Evolutionary conservation across 2,329 filamentous ascomycete species (phyloP).

Genomic region (Cytospora paraplurivora): DNA sequence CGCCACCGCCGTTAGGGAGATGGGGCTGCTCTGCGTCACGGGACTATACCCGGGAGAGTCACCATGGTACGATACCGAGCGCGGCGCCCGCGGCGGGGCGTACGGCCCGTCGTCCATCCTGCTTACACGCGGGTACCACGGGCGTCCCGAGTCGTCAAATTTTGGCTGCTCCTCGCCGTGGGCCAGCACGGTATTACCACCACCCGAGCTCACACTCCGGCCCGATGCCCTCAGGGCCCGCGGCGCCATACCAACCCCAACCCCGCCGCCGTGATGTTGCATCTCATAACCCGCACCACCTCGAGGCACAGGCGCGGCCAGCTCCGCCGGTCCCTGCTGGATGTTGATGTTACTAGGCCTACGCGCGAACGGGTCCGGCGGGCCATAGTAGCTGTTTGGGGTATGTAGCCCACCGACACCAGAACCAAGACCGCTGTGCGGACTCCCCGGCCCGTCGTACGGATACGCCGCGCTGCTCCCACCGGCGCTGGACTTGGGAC

Average conservation of each 20-base stretch:
- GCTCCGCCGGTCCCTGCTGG: conserved; percentile 21
- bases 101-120: conserved; percentile 15
- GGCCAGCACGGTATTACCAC: neutral
- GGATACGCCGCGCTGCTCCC: conserved; percentile 6
- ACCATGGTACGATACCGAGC: conserved; percentile 5
- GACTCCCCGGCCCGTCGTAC: conserved; percentile 4
- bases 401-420: neutral
- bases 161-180: conserved; percentile 19
- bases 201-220: conserved; percentile 13
- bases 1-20: neutral
- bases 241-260: neutral
- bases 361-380: conserved; percentile 11
- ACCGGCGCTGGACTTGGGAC: conserved; percentile 17
- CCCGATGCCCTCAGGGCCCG: conserved; percentile 13
- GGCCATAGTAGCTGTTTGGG: conserved; percentile 4
- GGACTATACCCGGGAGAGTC: neutral
- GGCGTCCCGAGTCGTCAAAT: conserved; percentile 21
- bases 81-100: conserved; percentile 15
- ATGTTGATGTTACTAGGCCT: conserved; percentile 4
- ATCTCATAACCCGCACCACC: conserved; percentile 4
- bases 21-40: neutral
- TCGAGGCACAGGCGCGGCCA: conserved; percentile 12
- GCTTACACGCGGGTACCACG: conserved; percentile 24
- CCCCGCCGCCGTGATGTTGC: neutral
- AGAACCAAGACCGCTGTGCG: conserved; percentile 1